A percentile compares a stretch with the other conserved stretches of the same genome.
Conservation (phyloP, 805 yeast species). For the Yarrowia keelungensis region DNA sequence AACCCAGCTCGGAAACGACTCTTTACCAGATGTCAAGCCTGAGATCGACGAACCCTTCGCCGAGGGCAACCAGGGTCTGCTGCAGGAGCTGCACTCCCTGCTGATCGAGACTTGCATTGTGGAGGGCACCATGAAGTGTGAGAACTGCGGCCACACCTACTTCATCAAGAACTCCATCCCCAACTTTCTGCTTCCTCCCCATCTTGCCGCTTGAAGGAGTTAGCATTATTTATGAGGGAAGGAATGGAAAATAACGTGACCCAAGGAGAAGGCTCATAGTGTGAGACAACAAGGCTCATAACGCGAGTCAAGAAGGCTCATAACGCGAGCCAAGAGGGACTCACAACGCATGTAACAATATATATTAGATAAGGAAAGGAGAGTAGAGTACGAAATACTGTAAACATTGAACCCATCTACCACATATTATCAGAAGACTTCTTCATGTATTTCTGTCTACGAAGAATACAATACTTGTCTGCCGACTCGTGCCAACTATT, state of each 20-base stretch:
- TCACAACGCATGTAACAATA: constrained; percentile 23
- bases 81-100: constrained; percentile 77
- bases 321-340: not conserved
- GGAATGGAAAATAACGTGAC: not conserved
- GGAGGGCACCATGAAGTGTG: constrained; percentile 90
- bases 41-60: constrained; percentile 58
- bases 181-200: constrained; percentile 93
- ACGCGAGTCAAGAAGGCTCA: too few relatives aligned
- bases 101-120: constrained; percentile 83
- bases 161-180: constrained; percentile 93
- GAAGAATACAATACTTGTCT: too few relatives aligned
- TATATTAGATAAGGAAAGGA: not conserved
- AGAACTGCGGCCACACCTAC: constrained; percentile 84
- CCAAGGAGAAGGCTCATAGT: not conserved
- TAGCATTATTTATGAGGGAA: constrained; percentile 8
- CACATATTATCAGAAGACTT: too few relatives aligned
- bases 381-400: too few relatives aligned
- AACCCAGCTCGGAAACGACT: constrained; percentile 59
- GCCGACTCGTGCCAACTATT: too few relatives aligned
- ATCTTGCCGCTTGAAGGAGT: constrained; percentile 60
- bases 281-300: too few relatives aligned
- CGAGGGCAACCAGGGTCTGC: constrained; percentile 56
- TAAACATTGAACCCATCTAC: too few relatives aligned
- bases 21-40: constrained; percentile 52
- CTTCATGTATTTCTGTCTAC: too few relatives aligned